A percentile compares a stretch with the other conserved stretches of the same genome.
phyloP scores from a whole-genome alignment of 2,329 filamentous ascomycete genomes.

The Arthroderma sp. region DNA sequence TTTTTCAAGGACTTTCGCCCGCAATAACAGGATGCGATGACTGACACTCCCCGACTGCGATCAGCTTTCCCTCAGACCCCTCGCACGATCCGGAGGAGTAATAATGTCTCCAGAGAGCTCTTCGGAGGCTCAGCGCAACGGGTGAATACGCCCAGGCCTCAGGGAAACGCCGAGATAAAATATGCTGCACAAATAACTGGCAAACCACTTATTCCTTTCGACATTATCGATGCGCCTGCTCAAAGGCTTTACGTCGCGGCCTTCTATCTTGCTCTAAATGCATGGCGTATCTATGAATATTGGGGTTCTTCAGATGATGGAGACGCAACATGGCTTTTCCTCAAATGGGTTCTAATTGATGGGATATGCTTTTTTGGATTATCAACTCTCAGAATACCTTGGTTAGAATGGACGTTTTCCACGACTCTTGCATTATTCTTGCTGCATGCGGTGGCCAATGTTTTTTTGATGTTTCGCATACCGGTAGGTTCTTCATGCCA shows the following conservation, averaged over 20 bases:
- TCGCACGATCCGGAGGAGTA: not conserved
- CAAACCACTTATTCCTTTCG: constrained; percentile 62
- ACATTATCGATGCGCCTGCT: constrained; percentile 74
- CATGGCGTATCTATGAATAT: constrained; percentile 83
- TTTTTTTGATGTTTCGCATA: constrained; percentile 85
- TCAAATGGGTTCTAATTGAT: constrained; percentile 89
- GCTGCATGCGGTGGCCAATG: constrained; percentile 59
- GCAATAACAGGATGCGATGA: constrained; percentile 54
- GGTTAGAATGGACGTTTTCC: constrained; percentile 79
- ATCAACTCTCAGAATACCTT: constrained; percentile 80
- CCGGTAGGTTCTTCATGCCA: constrained; percentile 40
- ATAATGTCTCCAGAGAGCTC: not conserved
- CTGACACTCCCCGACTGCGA: constrained; percentile 66
- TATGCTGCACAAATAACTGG: too few species aligned
- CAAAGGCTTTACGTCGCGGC: constrained; percentile 78
- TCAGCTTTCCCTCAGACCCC: constrained; percentile 60
- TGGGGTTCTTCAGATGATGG: constrained; percentile 65
- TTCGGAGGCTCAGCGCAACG: not conserved
- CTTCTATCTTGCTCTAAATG: constrained; percentile 62
- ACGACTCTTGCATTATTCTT: constrained; percentile 60
- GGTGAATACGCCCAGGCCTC: too few species aligned
- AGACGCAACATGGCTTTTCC: constrained; percentile 76
- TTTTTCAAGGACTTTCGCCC: not conserved
- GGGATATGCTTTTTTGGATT: constrained; percentile 75
- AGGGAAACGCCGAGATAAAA: too few species aligned